Evolutionary conservation across 257 asterid species (phyloP).

Genomic region (Coffea canephora): DNA sequence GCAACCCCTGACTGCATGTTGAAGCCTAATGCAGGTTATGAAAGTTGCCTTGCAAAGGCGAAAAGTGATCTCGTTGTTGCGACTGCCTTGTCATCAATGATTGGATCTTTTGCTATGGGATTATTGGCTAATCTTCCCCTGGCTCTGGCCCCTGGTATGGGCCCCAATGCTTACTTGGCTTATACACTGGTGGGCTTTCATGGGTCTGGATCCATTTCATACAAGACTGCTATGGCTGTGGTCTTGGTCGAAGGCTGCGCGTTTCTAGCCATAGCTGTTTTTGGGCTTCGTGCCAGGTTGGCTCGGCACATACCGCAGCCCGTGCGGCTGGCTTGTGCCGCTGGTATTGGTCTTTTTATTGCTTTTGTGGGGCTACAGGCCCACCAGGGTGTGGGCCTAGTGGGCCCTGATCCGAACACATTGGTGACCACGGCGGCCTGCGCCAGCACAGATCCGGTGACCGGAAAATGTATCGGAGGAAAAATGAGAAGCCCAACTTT

Average conservation of each 20-base stretch:
- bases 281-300: constrained; percentile 70
- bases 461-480: constrained; percentile 60
- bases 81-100: constrained; percentile 65
- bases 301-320: constrained; percentile 62
- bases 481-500: constrained; percentile 72
- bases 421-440: constrained; percentile 55
- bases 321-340: constrained; percentile 53
- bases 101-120: constrained; percentile 74
- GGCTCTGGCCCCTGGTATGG: constrained; percentile 84
- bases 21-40: constrained; percentile 51
- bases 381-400: constrained; percentile 64
- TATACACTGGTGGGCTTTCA: constrained; percentile 76
- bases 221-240: constrained; percentile 63
- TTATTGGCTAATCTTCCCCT: constrained; percentile 65
- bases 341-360: constrained; percentile 71
- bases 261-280: constrained; percentile 51
- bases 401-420: constrained; percentile 61
- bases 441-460: constrained; percentile 26
- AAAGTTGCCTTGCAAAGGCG: constrained; percentile 47
- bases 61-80: constrained; percentile 63
- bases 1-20: constrained; percentile 40
- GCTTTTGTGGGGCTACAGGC: constrained; percentile 72
- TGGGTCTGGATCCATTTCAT: constrained; percentile 57
- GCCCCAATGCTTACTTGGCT: constrained; percentile 67
- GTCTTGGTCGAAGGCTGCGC: constrained; percentile 63